A percentile compares a stretch with the other conserved stretches of the same genome.
phyloP scores from a whole-genome alignment of 2,329 filamentous ascomycete species.

The Penicillium sp. region DNA sequence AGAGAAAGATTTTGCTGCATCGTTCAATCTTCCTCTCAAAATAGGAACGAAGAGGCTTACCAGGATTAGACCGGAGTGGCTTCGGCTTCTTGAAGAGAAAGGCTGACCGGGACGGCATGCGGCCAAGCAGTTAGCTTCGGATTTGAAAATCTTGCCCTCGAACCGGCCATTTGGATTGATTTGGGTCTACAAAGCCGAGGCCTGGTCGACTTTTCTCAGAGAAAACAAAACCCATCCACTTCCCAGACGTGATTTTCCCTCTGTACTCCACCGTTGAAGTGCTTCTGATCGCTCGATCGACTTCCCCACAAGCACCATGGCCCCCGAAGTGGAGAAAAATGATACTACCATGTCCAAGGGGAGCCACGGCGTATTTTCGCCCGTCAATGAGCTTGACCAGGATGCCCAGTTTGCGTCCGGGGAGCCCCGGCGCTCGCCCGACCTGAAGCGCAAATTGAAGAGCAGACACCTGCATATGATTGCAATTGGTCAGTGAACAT shows the following conservation, averaged over 20 bases:
- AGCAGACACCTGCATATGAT: conserved; percentile 21
- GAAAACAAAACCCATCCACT: background rate
- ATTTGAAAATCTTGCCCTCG: background rate
- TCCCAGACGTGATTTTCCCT: background rate
- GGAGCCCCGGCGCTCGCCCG: background rate
- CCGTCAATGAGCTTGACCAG: background rate
- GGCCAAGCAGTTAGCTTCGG: conserved; percentile 6
- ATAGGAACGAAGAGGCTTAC: background rate
- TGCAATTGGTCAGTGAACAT: conserved; percentile 11
- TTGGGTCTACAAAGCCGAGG: background rate
- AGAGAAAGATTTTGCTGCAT: background rate
- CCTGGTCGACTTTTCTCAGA: background rate
- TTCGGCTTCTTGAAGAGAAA: background rate
- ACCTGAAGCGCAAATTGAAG: conserved; percentile 17
- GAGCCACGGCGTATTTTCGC: background rate
- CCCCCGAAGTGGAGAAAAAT: background rate
- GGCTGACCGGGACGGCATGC: background rate
- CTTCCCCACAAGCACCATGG: conserved; percentile 3
- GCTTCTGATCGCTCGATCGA: background rate
- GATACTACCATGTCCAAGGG: background rate
- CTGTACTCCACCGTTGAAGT: background rate
- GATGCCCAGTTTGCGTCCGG: background rate
- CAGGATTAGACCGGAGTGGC: background rate
- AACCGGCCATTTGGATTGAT: background rate
- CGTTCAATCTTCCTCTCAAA: background rate